Percentiles rank a stretch among this genome's conserved stretches.
Evolutionary conservation across 805 yeast species (phyloP).

Genomic region (Candida xiaguanensis): DNA sequence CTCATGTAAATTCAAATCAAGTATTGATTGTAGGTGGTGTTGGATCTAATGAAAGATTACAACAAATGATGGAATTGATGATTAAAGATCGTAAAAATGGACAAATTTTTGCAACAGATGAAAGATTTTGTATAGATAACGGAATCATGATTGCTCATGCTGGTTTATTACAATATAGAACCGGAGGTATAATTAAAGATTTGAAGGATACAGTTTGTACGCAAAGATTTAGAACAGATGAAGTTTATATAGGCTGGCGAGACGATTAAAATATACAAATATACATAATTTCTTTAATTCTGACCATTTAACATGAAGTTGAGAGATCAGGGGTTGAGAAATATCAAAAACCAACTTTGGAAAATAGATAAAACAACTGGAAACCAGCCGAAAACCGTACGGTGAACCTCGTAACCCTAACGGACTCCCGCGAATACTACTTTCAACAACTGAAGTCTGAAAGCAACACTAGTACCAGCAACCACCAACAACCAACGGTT

Average conservation of each 20-base stretch:
- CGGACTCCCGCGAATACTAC: too few species aligned
- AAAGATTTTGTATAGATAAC: slow-evolving; percentile 93
- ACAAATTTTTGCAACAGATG: slow-evolving; percentile 90
- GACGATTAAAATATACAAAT: slow-evolving; percentile 42
- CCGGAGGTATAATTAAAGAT: slow-evolving; percentile 58
- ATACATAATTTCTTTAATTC: too few species aligned
- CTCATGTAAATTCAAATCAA: slow-evolving; percentile 86
- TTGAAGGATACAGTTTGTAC: slow-evolving; percentile 79
- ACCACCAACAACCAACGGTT: too few species aligned
- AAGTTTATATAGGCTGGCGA: slow-evolving; percentile 87
- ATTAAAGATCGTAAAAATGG: slow-evolving; percentile 81
- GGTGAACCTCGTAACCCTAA: too few species aligned
- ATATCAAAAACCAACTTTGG: too few species aligned
- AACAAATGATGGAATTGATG: slow-evolving; percentile 96
- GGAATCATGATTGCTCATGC: slow-evolving; percentile 99
- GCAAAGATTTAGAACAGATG: slow-evolving; percentile 92
- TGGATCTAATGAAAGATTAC: slow-evolving; percentile 90
- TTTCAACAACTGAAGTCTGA: too few species aligned
- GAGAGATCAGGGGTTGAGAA: too few species aligned
- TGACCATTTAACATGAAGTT: too few species aligned
- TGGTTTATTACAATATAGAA: slow-evolving; percentile 79
- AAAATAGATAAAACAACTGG: too few species aligned
- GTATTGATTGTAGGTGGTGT: slow-evolving; percentile 97
- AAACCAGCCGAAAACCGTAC: too few species aligned
- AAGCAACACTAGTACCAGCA: too few species aligned